These are phyloP conservation scores for Durotheca rogersii DNA, from an alignment of 495 filamentous ascomycete species.

Conservation along the genomic window DNA sequence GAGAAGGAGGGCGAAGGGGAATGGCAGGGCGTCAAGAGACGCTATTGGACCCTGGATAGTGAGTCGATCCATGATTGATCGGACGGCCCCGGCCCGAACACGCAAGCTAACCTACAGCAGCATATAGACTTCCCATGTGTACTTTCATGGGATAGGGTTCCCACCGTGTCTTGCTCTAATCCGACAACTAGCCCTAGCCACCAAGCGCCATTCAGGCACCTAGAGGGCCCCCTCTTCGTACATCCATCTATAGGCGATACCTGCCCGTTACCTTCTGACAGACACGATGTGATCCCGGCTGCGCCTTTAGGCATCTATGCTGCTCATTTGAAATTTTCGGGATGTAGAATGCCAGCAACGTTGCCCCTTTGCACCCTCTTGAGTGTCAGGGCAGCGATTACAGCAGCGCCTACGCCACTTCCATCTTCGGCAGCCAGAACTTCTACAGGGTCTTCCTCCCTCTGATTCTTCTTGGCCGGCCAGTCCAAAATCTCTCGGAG, in stretches of 20 bases:
- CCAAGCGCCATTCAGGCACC: conserved; percentile 22
- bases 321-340: conserved; percentile 56
- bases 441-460: conserved; percentile 78
- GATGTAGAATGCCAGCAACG: conserved; percentile 73
- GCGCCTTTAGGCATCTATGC: background rate
- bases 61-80: conserved; percentile 28
- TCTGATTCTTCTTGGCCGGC: conserved; percentile 60
- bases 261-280: conserved; percentile 5
- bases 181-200: no score
- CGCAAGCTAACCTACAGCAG: conserved; percentile 33
- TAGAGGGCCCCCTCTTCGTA: conserved; percentile 18
- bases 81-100: conserved; percentile 7
- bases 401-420: conserved; percentile 89
- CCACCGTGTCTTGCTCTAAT: conserved; percentile 21
- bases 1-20: conserved; percentile 56
- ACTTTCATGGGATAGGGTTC: conserved; percentile 59
- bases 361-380: conserved; percentile 81
- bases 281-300: conserved; percentile 4
- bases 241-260: conserved; percentile 29
- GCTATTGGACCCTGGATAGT: conserved; percentile 84
- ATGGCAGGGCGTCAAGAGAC: conserved; percentile 83
- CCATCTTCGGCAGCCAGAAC: conserved; percentile 91
- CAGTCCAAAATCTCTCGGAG: conserved; percentile 94
- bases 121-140: conserved; percentile 54
- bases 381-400: conserved; percentile 91